Evolutionary conservation across 2,329 filamentous ascomycete species (phyloP), one percentile per base, ranked within the genome.

Genomic region (Talaromyces albobiverticillius): DNA sequence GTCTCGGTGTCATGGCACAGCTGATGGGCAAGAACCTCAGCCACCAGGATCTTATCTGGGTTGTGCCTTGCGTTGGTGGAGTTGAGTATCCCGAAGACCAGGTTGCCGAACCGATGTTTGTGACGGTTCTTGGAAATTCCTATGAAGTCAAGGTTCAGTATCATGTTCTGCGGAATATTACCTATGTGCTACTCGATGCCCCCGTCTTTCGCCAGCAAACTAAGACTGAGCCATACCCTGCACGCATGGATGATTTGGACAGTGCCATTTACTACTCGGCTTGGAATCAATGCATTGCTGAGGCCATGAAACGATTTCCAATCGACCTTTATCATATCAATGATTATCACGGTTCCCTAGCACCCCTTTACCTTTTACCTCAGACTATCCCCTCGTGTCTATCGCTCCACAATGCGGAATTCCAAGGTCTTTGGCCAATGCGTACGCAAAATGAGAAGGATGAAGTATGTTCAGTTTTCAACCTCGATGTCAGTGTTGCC

Each of bases 211-310:
- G 85, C 52, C 77, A 82, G 56, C 84, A 87, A 64, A 81, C 80
- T 2, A 81, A 81, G 60, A 72, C 79, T 18, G 82, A 87, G 57
- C 84, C 84, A 0, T 87, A 87, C 61, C 84, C 85, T 14, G 75
- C 83, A 34, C 79, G 84, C 29, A 88, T 88, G 85, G 85, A 88
- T 64, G 84, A 88, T 63, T 74, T 87, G 51, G 82, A 85, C 58
- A 83, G 79, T 58, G 85, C 85, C 11, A 82, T 88, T 45, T 85
- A 86, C 68, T 87, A 87, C 64, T 86, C 82, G 2, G 83, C 83
- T 2, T 88, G 85, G 85, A 88, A 88, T 59, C 82, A 83, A 66
- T 88, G 85, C 64, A 86, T 88, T 61, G 83, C 84, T 7, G 78
- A 84, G 60, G 72, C 83, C 1, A 80, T 86, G 59, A 78, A 79